These are phyloP conservation scores for Corymbia citriodora DNA, from an alignment of 441 rosid genomes.

Conservation along the genomic window DNA sequence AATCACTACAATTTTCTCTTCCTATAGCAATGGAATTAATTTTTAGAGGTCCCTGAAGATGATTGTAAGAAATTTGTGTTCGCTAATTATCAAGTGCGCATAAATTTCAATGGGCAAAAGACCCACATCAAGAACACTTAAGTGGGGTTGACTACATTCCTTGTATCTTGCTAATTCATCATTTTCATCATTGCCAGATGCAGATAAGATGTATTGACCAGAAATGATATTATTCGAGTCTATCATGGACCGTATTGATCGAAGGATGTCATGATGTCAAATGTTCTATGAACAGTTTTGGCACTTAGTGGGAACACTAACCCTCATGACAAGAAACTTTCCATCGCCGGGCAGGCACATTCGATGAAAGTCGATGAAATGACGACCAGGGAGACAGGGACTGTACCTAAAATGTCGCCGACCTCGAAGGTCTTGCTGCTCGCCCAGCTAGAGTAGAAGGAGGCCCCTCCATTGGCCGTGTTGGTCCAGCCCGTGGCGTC, in stretches of 20 bases:
- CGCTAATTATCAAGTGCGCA: neutral
- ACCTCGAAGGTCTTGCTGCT: conserved; percentile 3
- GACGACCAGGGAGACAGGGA: neutral
- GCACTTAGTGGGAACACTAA: neutral
- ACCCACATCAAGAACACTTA: neutral
- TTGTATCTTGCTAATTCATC: neutral
- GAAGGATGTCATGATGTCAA: neutral
- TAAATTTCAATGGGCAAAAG: neutral
- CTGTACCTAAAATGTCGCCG: conserved; percentile 26
- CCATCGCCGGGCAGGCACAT: neutral
- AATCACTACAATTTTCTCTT: neutral
- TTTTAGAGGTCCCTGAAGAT: neutral
- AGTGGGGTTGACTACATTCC: neutral
- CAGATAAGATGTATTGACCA: neutral
- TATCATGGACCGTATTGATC: neutral
- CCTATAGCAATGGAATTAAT: neutral
- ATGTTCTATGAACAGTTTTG: neutral
- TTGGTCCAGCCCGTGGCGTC: conserved; percentile 17
- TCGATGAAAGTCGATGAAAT: neutral
- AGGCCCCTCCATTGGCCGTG: neutral
- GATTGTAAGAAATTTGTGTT: neutral
- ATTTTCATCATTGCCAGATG: neutral
- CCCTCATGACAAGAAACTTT: neutral
- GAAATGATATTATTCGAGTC: neutral
- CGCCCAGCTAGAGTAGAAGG: conserved; percentile 31